These are phyloP conservation scores for Suillus clintonianus DNA, from an alignment of 768 basidiomycete species.

Conservation along the genomic window DNA sequence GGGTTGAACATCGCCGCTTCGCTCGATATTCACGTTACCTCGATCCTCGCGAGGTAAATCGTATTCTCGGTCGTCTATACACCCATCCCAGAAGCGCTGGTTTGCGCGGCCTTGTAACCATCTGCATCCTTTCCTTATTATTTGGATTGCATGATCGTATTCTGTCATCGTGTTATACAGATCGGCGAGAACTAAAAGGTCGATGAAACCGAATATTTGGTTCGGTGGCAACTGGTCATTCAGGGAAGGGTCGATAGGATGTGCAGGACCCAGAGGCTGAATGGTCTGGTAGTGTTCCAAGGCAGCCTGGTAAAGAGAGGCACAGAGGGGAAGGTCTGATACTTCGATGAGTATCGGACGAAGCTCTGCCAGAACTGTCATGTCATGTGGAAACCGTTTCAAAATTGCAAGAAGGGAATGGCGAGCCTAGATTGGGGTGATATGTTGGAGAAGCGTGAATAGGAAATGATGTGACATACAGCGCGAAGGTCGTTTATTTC, in stretches of 20 bases:
- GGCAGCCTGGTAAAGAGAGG: slow-evolving; percentile 68
- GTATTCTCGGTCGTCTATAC: slow-evolving; percentile 89
- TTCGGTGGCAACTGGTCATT: slow-evolving; percentile 9
- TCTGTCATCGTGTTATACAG: slow-evolving; percentile 73
- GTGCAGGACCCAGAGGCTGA: slow-evolving; percentile 44
- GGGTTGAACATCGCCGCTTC: slow-evolving; percentile 50
- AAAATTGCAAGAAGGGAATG: slow-evolving; percentile 50
- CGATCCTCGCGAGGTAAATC: slow-evolving; percentile 44
- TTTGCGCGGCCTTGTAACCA: slow-evolving; percentile 88
- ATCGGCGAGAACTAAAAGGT: slow-evolving; percentile 85
- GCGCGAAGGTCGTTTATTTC: slow-evolving; percentile 70
- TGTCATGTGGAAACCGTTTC: slow-evolving; percentile 73
- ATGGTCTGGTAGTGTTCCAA: slow-evolving; percentile 64
- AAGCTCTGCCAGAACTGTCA: slow-evolving; percentile 76
- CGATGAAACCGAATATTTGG: slow-evolving; percentile 34
- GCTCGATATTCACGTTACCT: slow-evolving; percentile 28
- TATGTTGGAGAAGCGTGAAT: not conserved
- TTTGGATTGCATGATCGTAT: slow-evolving; percentile 64
- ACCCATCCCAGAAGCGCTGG: slow-evolving; percentile 78
- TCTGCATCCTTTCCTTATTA: slow-evolving; percentile 73
- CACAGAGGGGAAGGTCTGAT: slow-evolving; percentile 64
- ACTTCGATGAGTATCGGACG: slow-evolving; percentile 74
- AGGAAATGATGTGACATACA: slow-evolving; percentile 39
- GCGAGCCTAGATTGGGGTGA: slow-evolving; percentile 19
- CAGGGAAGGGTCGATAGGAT: slow-evolving; percentile 29